phyloP scores from a whole-genome alignment of 2,329 filamentous ascomycete species.

The Colletotrichum sp. region DNA sequence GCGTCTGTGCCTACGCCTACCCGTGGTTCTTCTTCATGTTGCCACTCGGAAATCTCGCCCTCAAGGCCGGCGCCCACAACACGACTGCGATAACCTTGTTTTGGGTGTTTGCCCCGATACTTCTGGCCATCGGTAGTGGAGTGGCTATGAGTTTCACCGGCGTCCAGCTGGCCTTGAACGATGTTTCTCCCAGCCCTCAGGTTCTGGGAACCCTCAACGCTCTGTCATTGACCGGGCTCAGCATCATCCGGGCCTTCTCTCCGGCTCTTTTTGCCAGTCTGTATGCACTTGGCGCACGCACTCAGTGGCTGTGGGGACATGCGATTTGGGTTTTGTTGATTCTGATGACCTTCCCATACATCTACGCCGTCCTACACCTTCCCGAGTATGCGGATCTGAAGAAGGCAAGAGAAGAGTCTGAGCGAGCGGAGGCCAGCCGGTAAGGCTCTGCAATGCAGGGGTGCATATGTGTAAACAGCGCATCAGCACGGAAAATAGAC shows the following conservation, averaged over 20 bases:
- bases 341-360: background rate
- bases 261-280: slow-evolving; percentile 71
- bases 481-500: background rate
- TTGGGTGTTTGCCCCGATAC: slow-evolving; percentile 50
- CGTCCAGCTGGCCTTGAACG: slow-evolving; percentile 77
- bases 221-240: slow-evolving; percentile 62
- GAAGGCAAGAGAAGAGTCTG: background rate
- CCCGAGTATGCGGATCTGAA: background rate
- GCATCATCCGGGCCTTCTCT: slow-evolving; percentile 67
- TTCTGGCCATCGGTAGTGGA: slow-evolving; percentile 62
- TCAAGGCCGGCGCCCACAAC: slow-evolving; percentile 53
- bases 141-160: slow-evolving; percentile 75
- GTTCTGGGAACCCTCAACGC: slow-evolving; percentile 73
- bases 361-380: background rate
- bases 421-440: background rate
- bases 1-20: slow-evolving; percentile 57
- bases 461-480: fast-evolving
- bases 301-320: slow-evolving; percentile 68
- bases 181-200: slow-evolving; percentile 68
- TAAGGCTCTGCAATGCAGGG: background rate
- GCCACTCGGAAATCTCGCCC: slow-evolving; percentile 58
- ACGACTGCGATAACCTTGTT: slow-evolving; percentile 48
- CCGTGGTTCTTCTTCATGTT: slow-evolving; percentile 67
- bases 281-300: slow-evolving; percentile 70
- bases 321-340: slow-evolving; percentile 6